Base-by-base conservation (phyloP, 75 land plant genomes). In the Ceratopteris richardii region DNA sequence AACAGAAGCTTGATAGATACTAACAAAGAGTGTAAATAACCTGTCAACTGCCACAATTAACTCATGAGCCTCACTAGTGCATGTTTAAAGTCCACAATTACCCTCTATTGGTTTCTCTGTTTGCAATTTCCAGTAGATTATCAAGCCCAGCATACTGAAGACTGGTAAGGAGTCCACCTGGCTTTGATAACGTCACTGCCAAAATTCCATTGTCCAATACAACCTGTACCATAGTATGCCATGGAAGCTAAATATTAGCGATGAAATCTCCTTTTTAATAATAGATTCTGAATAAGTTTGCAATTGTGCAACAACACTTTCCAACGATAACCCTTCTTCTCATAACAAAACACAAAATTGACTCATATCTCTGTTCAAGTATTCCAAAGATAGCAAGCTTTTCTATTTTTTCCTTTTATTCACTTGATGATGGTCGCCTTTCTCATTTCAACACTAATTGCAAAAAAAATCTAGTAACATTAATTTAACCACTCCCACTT, bases 41-140 rank as follows among this genome's bases (percentile, higher is more conserved):
- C n/a, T n/a, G n/a, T n/a, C n/a, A n/a, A n/a, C n/a, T n/a, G n/a
- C n/a, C n/a, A n/a, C n/a, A n/a, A n/a, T n/a, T n/a, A n/a, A n/a
- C n/a, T n/a, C n/a, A n/a, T n/a, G n/a, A n/a, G n/a, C n/a, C n/a
- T n/a, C n/a, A 23, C 12, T 17, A 17, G 24, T 25, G 12, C 57
- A 55, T 25, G 29, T 23, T 20, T 2, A 25, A 25, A 17, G 5
- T 48, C 51, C 24, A 20, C 13, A 3, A 23, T 20, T 53, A 88
- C 85, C 93, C 93, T 78, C 93, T 70, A 28, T 88, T 82, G 30
- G 60, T 53, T 63, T 81, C 87, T 17, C 64, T 44, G 64, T 88
- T 85, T 26, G 23, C 44, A 51, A 80, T 39, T 57, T 88, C 93
- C 14, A 88, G 71, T 60, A 84, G 44, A 56, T 88, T 88, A 26